Evolutionary conservation across 2,329 filamentous ascomycete genomes (phyloP), one percentile per base, ranked within the genome.

Genomic region (Xylariales sp.): DNA sequence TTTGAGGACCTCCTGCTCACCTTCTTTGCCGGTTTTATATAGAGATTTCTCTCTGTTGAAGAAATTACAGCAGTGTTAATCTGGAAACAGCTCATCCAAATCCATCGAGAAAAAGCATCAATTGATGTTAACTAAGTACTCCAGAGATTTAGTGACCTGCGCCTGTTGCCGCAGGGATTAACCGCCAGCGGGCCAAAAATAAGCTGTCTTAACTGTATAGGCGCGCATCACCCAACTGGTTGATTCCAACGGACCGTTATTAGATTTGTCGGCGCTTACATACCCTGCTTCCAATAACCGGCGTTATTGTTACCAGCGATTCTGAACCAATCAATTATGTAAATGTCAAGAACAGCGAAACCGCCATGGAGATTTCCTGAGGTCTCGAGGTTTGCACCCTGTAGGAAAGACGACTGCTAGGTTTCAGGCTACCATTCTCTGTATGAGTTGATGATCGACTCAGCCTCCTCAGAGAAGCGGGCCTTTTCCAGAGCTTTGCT

Each of bases 201-300:
- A 31, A 21, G 25, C 25, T 30, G 35, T 38, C 19, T 38, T 12
- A 12, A 17, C 16, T 38, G 35, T 23, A 38, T 38, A 23, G 28
- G 27, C 35, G 35, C 35, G 15, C 18, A 16, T 14, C 27, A 17
- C 13, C 24, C 14, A 11, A 38, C 18, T 38, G 35, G 35, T 23
- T 37, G 14, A 14, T 15, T 8, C 23, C 23, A 25, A 25, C n/a
- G 8, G 23, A n/a, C 8, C 14, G 28, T 15, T 31, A n/a, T 17
- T 18, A 16, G 24, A 32, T 14, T 20, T 25, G 8, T 18, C 28
- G 19, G 35, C 35, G 35, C 35, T 38, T n/a, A 38, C 24, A 30
- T 8, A 7, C 15, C n/a, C n/a, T n/a, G 19, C 6, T 19, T 25
- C 35, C 35, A 38, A 27, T 16, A 18, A 15, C 28, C 27, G 28